phyloP scores from a whole-genome alignment of 2,329 filamentous ascomycete species.

The Aschersonia sp. region DNA sequence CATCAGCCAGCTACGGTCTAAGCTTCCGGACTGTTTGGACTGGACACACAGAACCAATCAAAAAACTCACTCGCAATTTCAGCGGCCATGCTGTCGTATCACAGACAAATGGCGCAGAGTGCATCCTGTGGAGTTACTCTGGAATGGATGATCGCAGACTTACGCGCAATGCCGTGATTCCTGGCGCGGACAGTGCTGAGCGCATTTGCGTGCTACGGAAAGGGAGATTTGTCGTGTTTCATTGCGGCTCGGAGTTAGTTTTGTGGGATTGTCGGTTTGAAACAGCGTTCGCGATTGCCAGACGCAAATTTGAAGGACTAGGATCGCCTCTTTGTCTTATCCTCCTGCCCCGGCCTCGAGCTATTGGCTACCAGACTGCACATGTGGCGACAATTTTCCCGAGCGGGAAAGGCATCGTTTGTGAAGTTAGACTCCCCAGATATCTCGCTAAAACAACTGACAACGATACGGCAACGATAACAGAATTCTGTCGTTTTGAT shows the following conservation, averaged over 20 bases:
- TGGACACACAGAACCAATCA: slow-evolving; percentile 66
- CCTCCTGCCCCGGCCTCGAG: slow-evolving; percentile 50
- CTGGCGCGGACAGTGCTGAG: slow-evolving; percentile 57
- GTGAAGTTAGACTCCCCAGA: slow-evolving; percentile 55
- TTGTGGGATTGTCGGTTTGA: slow-evolving; percentile 64
- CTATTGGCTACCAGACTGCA: slow-evolving; percentile 38
- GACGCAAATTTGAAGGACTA: slow-evolving; percentile 35
- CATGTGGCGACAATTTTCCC: slow-evolving; percentile 77
- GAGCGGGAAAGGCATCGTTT: slow-evolving; percentile 64
- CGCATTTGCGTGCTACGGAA: slow-evolving; percentile 66
- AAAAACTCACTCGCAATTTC: slow-evolving; percentile 76
- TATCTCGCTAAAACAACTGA: slow-evolving; percentile 16
- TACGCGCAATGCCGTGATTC: slow-evolving; percentile 52
- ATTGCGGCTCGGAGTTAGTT: slow-evolving; percentile 55
- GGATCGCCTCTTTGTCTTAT: slow-evolving; percentile 72
- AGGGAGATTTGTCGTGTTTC: slow-evolving; percentile 66
- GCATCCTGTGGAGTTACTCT: slow-evolving; percentile 66
- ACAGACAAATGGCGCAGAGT: slow-evolving; percentile 63
- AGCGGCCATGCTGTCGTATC: slow-evolving; percentile 71
- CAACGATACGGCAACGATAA: slow-evolving; percentile 23
- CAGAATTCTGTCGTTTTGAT: slow-evolving; percentile 58
- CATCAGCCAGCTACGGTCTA: slow-evolving; percentile 44
- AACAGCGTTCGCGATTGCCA: slow-evolving; percentile 39
- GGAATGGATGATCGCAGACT: slow-evolving; percentile 32
- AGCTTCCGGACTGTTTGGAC: slow-evolving; percentile 57